These are phyloP conservation scores for Cordia subcordata DNA, from an alignment of 257 asterid species.

Conservation along the genomic window DNA sequence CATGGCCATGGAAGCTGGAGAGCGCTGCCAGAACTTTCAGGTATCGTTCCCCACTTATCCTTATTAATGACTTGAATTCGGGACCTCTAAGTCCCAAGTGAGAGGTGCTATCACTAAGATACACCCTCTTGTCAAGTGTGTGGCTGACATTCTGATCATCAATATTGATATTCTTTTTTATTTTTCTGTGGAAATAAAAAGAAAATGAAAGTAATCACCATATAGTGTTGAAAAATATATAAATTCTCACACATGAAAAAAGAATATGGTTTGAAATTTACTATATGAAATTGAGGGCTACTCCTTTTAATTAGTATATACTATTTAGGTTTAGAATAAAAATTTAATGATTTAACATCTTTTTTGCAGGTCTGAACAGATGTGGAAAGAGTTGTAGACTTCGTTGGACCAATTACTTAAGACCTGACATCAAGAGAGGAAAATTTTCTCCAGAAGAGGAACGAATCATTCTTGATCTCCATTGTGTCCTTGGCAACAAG, in stretches of 20 bases:
- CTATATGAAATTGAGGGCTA: too few species aligned
- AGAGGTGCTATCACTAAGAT: too few species aligned
- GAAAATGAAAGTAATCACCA: too few species aligned
- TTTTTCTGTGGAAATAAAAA: not conserved
- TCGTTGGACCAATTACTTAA: slow-evolving; percentile 76
- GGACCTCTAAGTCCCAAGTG: not conserved
- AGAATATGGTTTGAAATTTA: too few species aligned
- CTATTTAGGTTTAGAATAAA: too few species aligned
- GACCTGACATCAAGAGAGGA: slow-evolving; percentile 87
- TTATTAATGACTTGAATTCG: too few species aligned
- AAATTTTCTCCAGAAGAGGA: slow-evolving; percentile 77
- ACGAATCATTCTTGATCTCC: slow-evolving; percentile 75
- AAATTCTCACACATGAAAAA: too few species aligned
- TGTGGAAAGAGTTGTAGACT: slow-evolving; percentile 89
- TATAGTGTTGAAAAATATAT: too few species aligned
- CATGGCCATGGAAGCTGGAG: slow-evolving; percentile 96
- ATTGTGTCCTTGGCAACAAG: slow-evolving; percentile 82
- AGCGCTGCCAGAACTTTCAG: slow-evolving; percentile 83
- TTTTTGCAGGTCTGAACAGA: slow-evolving; percentile 52
- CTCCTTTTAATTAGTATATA: too few species aligned
- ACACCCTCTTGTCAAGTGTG: too few species aligned
- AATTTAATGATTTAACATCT: too few species aligned
- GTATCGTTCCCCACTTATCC: too few species aligned
- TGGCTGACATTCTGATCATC: not conserved
- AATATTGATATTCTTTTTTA: not conserved